Conservation (phyloP, 2,329 filamentous ascomycete genomes). For the Whalleya microplaca region DNA sequence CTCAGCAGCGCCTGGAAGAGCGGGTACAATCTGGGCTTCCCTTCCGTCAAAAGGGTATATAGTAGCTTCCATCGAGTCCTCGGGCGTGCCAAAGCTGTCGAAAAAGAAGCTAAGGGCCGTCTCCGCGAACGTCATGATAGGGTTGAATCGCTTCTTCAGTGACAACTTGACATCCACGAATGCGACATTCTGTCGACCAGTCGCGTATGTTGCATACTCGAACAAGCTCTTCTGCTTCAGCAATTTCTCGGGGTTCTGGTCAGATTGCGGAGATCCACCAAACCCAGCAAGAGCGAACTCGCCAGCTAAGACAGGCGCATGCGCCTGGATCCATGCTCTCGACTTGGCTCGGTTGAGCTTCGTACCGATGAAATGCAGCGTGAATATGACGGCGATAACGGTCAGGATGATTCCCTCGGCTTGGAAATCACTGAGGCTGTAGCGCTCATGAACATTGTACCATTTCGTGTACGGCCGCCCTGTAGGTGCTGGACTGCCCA, state of each 20-base stretch:
- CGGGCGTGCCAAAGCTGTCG: constrained; percentile 71
- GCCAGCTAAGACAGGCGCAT: constrained; percentile 70
- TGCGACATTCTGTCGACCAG: constrained; percentile 89
- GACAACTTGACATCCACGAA: constrained; percentile 86
- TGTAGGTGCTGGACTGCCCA: constrained; percentile 51
- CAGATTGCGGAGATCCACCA: constrained; percentile 56
- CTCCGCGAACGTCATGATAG: constrained; percentile 66
- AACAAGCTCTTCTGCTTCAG: constrained; percentile 87
- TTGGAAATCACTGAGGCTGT: constrained; percentile 81
- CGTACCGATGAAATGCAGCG: constrained; percentile 81
- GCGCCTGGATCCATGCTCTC: constrained; percentile 76
- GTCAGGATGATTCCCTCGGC: constrained; percentile 82
- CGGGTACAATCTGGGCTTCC: constrained; percentile 77
- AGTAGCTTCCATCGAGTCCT: constrained; percentile 75
- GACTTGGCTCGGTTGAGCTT: constrained; percentile 80
- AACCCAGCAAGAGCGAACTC: constrained; percentile 93
- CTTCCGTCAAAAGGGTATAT: constrained; percentile 91
- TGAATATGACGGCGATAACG: constrained; percentile 73
- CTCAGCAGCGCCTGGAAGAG: constrained; percentile 62
- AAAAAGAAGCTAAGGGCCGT: constrained; percentile 73
- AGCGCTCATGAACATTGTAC: constrained; percentile 96
- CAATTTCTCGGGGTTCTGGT: constrained; percentile 57
- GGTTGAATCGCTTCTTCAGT: constrained; percentile 87
- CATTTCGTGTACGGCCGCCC: constrained; percentile 82
- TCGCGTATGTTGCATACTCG: constrained; percentile 86